Evolutionary conservation across 176 grass and related monocot species (phyloP), one percentile per base, ranked within the genome.

Genomic region (Musa itinerans): DNA sequence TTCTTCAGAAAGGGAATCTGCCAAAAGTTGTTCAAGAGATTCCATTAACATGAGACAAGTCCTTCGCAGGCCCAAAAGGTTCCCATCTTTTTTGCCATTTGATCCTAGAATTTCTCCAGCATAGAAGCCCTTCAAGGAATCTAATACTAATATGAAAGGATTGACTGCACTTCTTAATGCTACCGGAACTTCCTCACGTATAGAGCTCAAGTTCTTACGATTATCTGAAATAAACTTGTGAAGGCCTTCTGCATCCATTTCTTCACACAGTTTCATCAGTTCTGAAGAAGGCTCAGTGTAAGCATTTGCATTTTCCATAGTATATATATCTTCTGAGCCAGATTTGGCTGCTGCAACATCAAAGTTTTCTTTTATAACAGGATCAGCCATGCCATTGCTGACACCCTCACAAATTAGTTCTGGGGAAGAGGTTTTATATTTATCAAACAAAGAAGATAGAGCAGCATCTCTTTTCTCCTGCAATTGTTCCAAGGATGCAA

Each of bases 31-130:
- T 27, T 81, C 86, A 64, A 96, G 89, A 19, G 89, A 96, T 75
- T 96, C 92, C 92, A 96, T 90, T 81, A 96, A 63, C 92, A 96
- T 96, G 12, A 96, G 81, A 78, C 89, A 96, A 8, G 92, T 96
- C 73, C 92, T 89, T 73, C 92, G 86, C 63, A 89, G 57, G 65
- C 92, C 92, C 80, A 96, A 75, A 53, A 96, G 89, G 54, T 87
- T 89, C 22, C 92, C 92, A 81, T 96, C 92, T 67, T 92, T 96
- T 78, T 92, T 96, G 4, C 92, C 89, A 80, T 89, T 84, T 56
- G 87, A 72, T 55, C 91, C 81, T 72, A 96, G 65, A 72, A 29
- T 85, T 14, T 85, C 78, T 14, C 78, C 73, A 24, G 83, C 71
- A 64, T 85, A 85, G 78, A 85, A 85, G 63, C 80, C 87, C 72